These are phyloP conservation scores for Phytophthora idaei DNA, from an alignment of 352 stramenopile genomes.

Conservation along the genomic window DNA sequence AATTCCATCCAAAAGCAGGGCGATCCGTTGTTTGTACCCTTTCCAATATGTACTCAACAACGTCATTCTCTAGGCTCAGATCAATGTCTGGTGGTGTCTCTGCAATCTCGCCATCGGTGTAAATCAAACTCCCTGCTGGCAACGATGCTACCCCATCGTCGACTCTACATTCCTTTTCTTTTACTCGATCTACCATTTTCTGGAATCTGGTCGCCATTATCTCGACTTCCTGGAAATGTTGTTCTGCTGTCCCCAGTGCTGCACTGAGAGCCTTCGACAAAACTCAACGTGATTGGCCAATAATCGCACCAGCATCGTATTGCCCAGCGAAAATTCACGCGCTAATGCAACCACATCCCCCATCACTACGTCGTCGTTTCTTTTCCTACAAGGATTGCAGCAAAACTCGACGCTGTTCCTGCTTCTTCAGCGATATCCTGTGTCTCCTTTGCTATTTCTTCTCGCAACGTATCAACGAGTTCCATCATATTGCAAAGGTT, in stretches of 20 bases:
- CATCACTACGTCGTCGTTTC: constrained; percentile 9
- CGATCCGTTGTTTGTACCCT: no score
- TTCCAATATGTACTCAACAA: no score
- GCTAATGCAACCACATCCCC: constrained; percentile 25
- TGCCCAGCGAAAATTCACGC: constrained; percentile 12
- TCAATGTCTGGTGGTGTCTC: not conserved
- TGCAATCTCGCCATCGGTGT: not conserved
- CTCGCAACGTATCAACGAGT: constrained; percentile 27
- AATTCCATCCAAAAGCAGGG: no score
- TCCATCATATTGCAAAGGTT: constrained; percentile 30
- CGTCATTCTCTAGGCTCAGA: no score
- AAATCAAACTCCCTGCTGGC: no score
- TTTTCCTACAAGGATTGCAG: constrained; percentile 21
- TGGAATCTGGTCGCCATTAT: constrained; percentile 11
- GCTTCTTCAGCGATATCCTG: not conserved
- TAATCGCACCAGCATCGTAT: constrained; percentile 22
- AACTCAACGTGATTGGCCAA: constrained; percentile 25
- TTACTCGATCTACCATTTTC: not conserved
- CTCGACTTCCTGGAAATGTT: not conserved
- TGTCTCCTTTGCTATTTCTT: constrained; percentile 8
- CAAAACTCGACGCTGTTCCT: constrained; percentile 1
- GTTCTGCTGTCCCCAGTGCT: constrained; percentile 9
- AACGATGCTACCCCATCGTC: not conserved
- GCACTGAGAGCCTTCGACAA: constrained; percentile 3
- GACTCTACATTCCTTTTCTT: not conserved